Percentiles rank a stretch among this genome's conserved stretches.
Conservation (phyloP, 2,329 filamentous ascomycete genomes). For the Tolypocladium ovalisporum region DNA sequence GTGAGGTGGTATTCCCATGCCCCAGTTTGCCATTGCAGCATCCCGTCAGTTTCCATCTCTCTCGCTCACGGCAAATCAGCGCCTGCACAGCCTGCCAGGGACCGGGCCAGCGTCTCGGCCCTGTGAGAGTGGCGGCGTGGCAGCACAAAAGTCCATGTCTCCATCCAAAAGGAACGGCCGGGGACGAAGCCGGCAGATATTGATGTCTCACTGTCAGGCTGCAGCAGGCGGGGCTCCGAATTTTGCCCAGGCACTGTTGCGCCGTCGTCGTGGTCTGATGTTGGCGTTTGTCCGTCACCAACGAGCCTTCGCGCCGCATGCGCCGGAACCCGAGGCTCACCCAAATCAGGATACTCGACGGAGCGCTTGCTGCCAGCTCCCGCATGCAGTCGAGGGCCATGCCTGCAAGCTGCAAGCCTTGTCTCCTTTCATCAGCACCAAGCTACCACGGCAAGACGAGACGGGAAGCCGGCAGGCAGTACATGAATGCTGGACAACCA, state of each 20-base stretch:
- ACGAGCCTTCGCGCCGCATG: not conserved
- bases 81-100: not conserved
- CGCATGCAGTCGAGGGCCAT: too few relatives aligned
- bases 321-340: not conserved
- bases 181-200: not conserved
- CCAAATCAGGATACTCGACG: not conserved
- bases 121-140: not conserved
- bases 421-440: not conserved
- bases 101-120: not conserved
- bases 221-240: not conserved
- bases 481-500: not conserved
- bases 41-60: not conserved
- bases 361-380: not conserved
- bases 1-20: not conserved
- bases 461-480: not conserved
- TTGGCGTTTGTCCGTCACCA: not conserved
- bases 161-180: not conserved
- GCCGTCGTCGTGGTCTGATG: not conserved
- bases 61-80: not conserved
- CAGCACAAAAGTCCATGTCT: not conserved
- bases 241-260: not conserved
- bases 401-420: too few relatives aligned
- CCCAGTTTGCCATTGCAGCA: not conserved
- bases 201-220: not conserved
- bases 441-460: not conserved